A percentile compares a stretch with the other conserved stretches of the same genome.
phyloP scores from a whole-genome alignment of 2,329 filamentous ascomycete genomes.

The Didymella exigua region DNA sequence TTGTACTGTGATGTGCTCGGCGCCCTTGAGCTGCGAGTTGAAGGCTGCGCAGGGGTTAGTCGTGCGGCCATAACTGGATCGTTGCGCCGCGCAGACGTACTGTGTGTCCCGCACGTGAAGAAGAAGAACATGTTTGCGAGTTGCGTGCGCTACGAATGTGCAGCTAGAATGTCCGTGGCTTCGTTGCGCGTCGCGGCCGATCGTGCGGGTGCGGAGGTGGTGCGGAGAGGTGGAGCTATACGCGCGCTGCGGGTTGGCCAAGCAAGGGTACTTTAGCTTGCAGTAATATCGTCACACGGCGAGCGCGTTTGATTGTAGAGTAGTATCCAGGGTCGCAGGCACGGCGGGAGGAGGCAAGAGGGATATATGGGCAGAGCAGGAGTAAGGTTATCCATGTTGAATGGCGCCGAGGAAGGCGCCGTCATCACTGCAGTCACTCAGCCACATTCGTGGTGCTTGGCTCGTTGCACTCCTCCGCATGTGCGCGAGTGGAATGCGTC shows the following conservation, averaged over 20 bases:
- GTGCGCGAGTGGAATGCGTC: background rate
- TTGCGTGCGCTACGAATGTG: background rate
- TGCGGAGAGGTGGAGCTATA: slow-evolving; percentile 12
- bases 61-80: background rate
- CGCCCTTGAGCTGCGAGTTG: slow-evolving; percentile 52
- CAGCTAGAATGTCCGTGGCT: background rate
- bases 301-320: slow-evolving; percentile 17
- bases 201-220: slow-evolving; percentile 13
- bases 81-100: slow-evolving; percentile 35
- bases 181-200: background rate
- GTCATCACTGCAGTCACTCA: slow-evolving; percentile 26
- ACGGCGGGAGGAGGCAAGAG: background rate
- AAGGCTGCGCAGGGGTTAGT: slow-evolving; percentile 48
- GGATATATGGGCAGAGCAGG: background rate
- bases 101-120: slow-evolving; percentile 58
- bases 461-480: background rate
- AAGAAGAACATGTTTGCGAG: slow-evolving; percentile 52
- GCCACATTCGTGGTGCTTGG: slow-evolving; percentile 32
- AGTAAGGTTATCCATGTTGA: no score
- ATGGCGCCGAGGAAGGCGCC: slow-evolving; percentile 31
- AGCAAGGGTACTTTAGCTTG: slow-evolving; percentile 10
- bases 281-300: slow-evolving; percentile 7
- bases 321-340: slow-evolving; percentile 7
- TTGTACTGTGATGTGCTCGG: slow-evolving; percentile 57
- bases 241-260: slow-evolving; percentile 7